Base-by-base conservation (phyloP, 2,329 filamentous ascomycete species). In the Fusarium haematococcum region DNA sequence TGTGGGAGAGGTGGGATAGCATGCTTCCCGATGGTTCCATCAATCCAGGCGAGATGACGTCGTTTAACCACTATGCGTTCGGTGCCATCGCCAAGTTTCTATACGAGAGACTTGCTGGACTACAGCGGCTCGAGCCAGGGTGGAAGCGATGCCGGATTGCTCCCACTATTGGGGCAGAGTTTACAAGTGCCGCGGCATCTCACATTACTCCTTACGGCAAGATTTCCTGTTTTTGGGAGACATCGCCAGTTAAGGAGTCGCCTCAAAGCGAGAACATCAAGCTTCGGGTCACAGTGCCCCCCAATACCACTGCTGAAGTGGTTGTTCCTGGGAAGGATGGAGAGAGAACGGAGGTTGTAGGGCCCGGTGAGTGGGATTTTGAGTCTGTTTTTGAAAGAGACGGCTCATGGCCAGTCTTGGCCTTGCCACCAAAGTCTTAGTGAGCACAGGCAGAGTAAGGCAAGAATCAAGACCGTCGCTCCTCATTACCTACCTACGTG, bases 1-100 rank as follows among this genome's bases (percentile, higher is more conserved):
- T 83, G 1, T 86, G 83, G 84, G 84, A 85, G 73, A 79, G 84
- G 6, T 85, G 84, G 84, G 82, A 86, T 25, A 80, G 78, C 20
- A 80, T 85, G 71, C 65, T 83, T 10, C 79, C 82, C 0, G 79
- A 85, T 58, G 83, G 82, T 0, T 77, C 67, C 0, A 79, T 85
- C 41, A 85, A 85, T 61, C 79, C 82, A 0, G 81, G 84, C 0
- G 74, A 81, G 30, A 85, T 86, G 84, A 86, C 83, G 0, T 83
- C 80, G 14, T 83, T 84, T 50, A 84, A 86, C 57, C 83, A 85
- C 66, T 85, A 85, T 45, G 83, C 84, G 0, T 81, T 85, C 18
- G 83, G 84, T 0, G 80, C 81, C 6, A 81, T 86, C 5, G 81
- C 79, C 6, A 79, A 81, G 11, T 85, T 84, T 27, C 7, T 85